These are phyloP conservation scores for Hsuehochloa calcarea DNA, from an alignment of 176 grass and related monocot genomes.

Conservation along the genomic window DNA sequence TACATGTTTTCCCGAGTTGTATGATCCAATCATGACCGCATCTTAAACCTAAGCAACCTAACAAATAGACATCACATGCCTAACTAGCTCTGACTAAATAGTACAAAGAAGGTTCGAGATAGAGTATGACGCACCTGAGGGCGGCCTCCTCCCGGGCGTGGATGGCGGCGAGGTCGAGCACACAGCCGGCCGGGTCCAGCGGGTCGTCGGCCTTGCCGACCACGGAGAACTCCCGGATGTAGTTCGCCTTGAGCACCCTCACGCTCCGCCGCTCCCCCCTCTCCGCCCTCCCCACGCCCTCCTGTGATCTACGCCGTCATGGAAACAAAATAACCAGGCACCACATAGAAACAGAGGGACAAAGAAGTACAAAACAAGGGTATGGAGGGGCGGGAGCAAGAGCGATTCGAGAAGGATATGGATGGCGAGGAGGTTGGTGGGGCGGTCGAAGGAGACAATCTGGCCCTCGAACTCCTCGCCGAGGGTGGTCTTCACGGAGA, in stretches of 20 bases:
- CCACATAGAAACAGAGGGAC: not conserved
- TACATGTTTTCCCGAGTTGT: not conserved
- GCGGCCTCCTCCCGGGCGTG: constrained; percentile 86
- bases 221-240: constrained; percentile 77
- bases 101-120: not conserved
- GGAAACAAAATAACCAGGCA: constrained; percentile 37
- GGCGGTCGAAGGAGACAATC: constrained; percentile 88
- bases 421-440: constrained; percentile 84
- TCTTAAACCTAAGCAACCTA: not conserved
- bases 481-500: constrained; percentile 74
- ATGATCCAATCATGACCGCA: constrained; percentile 3
- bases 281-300: constrained; percentile 52
- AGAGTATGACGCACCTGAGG: constrained; percentile 50
- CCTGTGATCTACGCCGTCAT: constrained; percentile 72
- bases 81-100: not conserved
- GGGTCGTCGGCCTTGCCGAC: constrained; percentile 67
- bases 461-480: constrained; percentile 86
- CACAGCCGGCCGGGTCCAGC: constrained; percentile 64
- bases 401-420: constrained; percentile 77
- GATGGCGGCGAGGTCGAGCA: constrained; percentile 64
- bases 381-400: not conserved
- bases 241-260: constrained; percentile 85
- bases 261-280: constrained; percentile 59
- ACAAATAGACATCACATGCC: not conserved
- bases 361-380: not conserved